phyloP scores from a whole-genome alignment of 2,329 filamentous ascomycete species.

The Aspergillus sp. region DNA sequence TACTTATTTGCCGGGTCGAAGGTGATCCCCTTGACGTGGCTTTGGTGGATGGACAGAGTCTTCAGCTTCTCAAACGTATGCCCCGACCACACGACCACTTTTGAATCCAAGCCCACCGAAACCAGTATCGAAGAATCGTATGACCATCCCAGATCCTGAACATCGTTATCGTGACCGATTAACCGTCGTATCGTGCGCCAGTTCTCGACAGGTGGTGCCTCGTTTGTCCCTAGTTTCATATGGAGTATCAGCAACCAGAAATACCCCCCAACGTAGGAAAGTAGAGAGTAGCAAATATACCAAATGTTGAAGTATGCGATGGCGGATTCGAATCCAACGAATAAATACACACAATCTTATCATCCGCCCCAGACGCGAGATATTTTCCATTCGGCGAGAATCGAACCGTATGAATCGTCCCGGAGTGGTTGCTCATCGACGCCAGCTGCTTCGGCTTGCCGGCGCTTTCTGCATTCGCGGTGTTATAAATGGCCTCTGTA shows the following conservation, averaged over 20 bases:
- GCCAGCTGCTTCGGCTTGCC: constrained; percentile 84
- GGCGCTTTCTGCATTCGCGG: constrained; percentile 60
- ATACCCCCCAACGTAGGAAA: constrained; percentile 1
- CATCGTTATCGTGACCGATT: constrained; percentile 96
- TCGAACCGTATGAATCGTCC: constrained; percentile 92
- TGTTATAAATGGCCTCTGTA: constrained; percentile 82
- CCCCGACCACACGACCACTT: constrained; percentile 96
- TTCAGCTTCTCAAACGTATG: constrained; percentile 98
- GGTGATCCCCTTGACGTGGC: constrained; percentile 96
- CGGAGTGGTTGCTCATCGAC: constrained; percentile 96
- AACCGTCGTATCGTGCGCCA: constrained; percentile 93
- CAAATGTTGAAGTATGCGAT: constrained; percentile 68
- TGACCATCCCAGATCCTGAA: constrained; percentile 96
- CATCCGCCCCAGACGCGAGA: constrained; percentile 91
- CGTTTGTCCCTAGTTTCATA: constrained; percentile 58
- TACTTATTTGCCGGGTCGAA: constrained; percentile 99
- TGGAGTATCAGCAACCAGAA: constrained; percentile 7
- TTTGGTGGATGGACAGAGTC: constrained; percentile 84
- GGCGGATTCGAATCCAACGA: constrained; percentile 76
- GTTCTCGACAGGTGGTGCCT: constrained; percentile 88
- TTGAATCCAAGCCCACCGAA: constrained; percentile 92
- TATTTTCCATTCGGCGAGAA: constrained; percentile 95
- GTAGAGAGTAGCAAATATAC: constrained; percentile 39
- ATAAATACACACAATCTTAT: constrained; percentile 98
- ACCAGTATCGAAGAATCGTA: constrained; percentile 91